phyloP scores from a whole-genome alignment of 768 basidiomycete species.

The Crucibulum laeve region DNA sequence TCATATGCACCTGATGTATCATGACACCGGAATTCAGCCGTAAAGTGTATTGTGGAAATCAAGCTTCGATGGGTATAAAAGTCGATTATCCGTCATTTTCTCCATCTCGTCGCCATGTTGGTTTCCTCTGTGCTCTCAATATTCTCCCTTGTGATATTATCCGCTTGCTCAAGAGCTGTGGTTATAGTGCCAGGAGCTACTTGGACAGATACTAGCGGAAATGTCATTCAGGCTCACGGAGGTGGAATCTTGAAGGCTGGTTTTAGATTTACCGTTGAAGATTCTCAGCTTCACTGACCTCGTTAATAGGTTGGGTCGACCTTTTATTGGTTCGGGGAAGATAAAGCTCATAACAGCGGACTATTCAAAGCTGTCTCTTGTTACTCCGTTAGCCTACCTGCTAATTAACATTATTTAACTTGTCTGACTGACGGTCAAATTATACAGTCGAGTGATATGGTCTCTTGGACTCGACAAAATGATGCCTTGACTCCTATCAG shows the following conservation, averaged over 20 bases:
- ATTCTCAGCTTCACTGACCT: neutral
- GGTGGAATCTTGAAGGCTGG: conserved; percentile 52
- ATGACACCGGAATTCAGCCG: neutral
- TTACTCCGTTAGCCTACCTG: conserved; percentile 34
- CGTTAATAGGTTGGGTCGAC: conserved; percentile 41
- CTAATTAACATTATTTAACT: neutral
- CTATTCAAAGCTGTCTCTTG: conserved; percentile 57
- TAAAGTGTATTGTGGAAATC: neutral
- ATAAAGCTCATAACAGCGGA: conserved; percentile 52
- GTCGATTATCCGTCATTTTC: too few species aligned
- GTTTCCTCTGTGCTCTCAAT: neutral
- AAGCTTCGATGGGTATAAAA: too few species aligned
- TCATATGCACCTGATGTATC: too few species aligned
- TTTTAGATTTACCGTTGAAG: neutral
- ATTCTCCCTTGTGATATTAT: neutral
- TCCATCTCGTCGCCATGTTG: neutral
- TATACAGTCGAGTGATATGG: conserved; percentile 43
- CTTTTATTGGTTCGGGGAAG: conserved; percentile 62
- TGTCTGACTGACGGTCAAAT: conserved; percentile 1
- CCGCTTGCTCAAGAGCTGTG: conserved; percentile 16
- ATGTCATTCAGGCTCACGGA: conserved; percentile 60
- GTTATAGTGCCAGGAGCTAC: conserved; percentile 59
- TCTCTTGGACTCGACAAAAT: conserved; percentile 52
- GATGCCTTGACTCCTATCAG: conserved; percentile 52
- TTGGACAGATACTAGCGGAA: conserved; percentile 60